phyloP scores from a whole-genome alignment of 768 basidiomycete genomes.

The Hygrophoropsis aurantiaca region DNA sequence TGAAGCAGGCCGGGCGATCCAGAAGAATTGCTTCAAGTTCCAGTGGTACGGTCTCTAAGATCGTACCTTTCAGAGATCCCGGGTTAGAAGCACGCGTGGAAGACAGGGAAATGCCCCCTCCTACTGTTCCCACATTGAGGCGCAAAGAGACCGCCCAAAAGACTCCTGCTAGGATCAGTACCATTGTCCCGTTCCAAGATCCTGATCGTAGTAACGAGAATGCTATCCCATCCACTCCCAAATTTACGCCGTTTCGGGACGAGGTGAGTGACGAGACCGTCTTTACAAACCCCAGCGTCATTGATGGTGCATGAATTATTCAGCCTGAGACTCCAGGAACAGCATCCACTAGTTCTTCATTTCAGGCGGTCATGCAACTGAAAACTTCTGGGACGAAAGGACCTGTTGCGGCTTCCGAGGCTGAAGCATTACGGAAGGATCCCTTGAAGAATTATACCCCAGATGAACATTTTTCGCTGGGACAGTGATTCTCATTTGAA shows the following conservation, averaged over 20 bases:
- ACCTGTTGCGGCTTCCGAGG: conserved; percentile 54
- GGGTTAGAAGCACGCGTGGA: conserved; percentile 38
- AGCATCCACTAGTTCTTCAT: conserved; percentile 30
- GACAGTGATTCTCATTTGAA: conserved; percentile 16
- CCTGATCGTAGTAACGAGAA: conserved; percentile 15
- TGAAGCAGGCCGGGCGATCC: conserved; percentile 60
- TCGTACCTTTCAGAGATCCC: conserved; percentile 67
- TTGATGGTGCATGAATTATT: conserved; percentile 6
- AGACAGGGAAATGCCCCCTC: conserved; percentile 29
- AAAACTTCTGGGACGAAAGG: conserved; percentile 50
- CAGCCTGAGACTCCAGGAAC: conserved; percentile 24
- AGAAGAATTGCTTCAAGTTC: conserved; percentile 49
- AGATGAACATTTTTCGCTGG: conserved; percentile 18
- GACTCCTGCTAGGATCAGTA: conserved; percentile 32
- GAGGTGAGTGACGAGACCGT: conserved; percentile 46
- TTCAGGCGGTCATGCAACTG: conserved; percentile 68
- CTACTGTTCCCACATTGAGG: conserved; percentile 32
- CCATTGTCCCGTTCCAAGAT: conserved; percentile 43
- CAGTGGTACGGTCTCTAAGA: conserved; percentile 47
- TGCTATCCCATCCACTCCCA: conserved; percentile 46
- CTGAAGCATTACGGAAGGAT: conserved; percentile 76
- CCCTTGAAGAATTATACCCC: conserved; percentile 75
- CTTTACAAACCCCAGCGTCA: conserved; percentile 1
- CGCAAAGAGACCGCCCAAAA: conserved; percentile 29
- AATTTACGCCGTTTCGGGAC: conserved; percentile 73